Conservation (phyloP, 2,329 filamentous ascomycete species). For the Pseudogymnoascus sp. region DNA sequence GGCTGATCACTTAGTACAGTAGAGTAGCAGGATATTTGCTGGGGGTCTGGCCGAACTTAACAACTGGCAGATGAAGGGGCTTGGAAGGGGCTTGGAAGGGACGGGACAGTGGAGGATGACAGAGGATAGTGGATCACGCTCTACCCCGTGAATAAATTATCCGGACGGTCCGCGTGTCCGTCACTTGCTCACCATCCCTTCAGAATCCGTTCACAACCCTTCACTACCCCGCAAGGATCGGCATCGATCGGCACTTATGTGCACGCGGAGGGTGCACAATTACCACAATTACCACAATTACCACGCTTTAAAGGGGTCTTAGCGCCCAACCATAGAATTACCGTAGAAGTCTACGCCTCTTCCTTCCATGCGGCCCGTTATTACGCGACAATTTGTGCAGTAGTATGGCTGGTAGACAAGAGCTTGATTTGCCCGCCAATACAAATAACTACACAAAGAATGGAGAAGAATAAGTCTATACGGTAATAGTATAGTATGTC, state of each 20-base stretch:
- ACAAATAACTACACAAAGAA: too few species aligned
- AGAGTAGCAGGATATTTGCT: background rate
- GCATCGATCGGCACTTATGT: background rate
- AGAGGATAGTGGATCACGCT: background rate
- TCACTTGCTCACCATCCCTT: background rate
- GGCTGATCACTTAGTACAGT: background rate
- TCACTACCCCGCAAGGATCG: slow-evolving; percentile 8
- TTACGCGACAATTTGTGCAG: background rate
- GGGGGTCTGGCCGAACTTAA: background rate
- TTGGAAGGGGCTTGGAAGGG: too few species aligned
- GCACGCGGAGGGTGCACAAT: slow-evolving; percentile 1
- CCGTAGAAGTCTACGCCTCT: background rate
- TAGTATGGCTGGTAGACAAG: background rate
- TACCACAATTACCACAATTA: background rate
- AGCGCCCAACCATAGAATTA: background rate
- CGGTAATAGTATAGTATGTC: background rate
- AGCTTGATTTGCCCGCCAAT: background rate
- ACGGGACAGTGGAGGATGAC: background rate
- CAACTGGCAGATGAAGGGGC: slow-evolving; percentile 4
- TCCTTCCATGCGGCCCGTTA: slow-evolving; percentile 6
- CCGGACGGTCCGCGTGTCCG: slow-evolving; percentile 1
- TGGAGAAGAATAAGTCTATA: too few species aligned
- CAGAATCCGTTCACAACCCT: background rate
- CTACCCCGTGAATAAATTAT: background rate
- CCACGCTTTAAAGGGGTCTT: background rate